Base-by-base conservation (phyloP, 1,284 basidiomycete genomes). In the Ustilago nuda region DNA sequence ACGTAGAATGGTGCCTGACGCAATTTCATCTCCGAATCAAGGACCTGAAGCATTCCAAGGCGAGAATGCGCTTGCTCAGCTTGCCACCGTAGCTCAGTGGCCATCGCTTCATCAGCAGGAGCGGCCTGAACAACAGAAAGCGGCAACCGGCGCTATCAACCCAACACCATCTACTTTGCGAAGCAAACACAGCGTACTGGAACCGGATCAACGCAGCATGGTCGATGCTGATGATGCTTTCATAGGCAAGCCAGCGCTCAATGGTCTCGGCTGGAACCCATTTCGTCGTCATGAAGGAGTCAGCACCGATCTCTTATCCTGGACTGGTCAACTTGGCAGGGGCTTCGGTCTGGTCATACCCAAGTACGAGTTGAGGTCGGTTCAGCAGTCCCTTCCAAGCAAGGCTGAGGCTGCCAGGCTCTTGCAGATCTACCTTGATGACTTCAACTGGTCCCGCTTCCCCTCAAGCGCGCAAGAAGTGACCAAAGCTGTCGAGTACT, bases 151-250 rank as follows among this genome's bases (percentile, higher is more conserved):
- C 41, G 27, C n/a, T n/a, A 9, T 50, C 27, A 50, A 54, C 15
- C 54, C 37, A 32, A 50, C 61, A 12, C 36, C 65, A 11, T 54
- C 68, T 0, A 62, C 68, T n/a, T 61, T 61, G 8, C 69, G 60
- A 30, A 72, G 69, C 37, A 53, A 63, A 39, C 62, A 66, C 1
- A 71, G 68, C 52, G 51, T 37, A 3, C 6, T 62, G 30, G 66
- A 66, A 4, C 66, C 72, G 27, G 72, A 74, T 45, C 72, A 74
- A 39, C 65, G 72, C 57, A 74, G 72, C 67, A 74, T 74, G 50
- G 72, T 74, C 39, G 72, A 74, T 54, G 72, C 72, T n/a, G 72
- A 74, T 45, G 66, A 74, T 45, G 72, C 72, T n/a, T 74, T 74
- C 53, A 74, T 74, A 30, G 72, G 72, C 48, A 67, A 68, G 39